phyloP scores from a whole-genome alignment of 192 early-diverging fungal genomes.

The Hyaloraphidium curvatum region DNA sequence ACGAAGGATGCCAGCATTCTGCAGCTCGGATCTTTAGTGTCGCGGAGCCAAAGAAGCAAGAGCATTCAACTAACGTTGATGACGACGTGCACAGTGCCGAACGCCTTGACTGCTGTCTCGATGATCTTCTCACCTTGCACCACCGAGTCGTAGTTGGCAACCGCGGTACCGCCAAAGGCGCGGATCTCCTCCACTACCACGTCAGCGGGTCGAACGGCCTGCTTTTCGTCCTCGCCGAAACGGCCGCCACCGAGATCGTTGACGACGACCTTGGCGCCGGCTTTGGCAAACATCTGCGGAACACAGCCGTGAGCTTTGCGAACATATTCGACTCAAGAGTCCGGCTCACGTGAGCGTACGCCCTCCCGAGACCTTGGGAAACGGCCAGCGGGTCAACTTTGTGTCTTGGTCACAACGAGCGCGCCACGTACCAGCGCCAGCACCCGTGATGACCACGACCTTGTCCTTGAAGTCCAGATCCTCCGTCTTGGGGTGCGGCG shows the following conservation, averaged over 20 bases:
- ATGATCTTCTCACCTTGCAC: conserved; percentile 39
- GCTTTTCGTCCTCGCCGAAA: conserved; percentile 22
- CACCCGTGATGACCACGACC: not conserved
- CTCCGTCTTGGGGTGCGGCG: too few relatives aligned
- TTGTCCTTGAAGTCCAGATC: not conserved
- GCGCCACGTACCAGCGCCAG: not conserved
- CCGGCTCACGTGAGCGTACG: too few relatives aligned
- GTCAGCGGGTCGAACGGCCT: conserved; percentile 28
- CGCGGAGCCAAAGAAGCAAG: too few relatives aligned
- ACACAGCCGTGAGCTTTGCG: not conserved
- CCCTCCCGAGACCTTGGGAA: not conserved
- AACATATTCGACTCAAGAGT: not conserved
- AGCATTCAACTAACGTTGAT: too few relatives aligned
- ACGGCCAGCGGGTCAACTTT: too few relatives aligned
- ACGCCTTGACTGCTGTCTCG: conserved; percentile 73
- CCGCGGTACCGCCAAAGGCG: conserved; percentile 5
- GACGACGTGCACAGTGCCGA: too few relatives aligned
- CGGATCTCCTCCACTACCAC: conserved; percentile 12
- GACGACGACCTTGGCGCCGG: conserved; percentile 76
- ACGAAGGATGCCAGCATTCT: conserved; percentile 97
- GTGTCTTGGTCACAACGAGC: too few relatives aligned
- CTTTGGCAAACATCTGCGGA: not conserved
- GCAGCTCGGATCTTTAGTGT: too few relatives aligned
- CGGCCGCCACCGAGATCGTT: conserved; percentile 61
- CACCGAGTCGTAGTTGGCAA: conserved; percentile 23